Evolutionary conservation across 1,284 basidiomycete genomes (phyloP).

Genomic region (Peniophora sp.): DNA sequence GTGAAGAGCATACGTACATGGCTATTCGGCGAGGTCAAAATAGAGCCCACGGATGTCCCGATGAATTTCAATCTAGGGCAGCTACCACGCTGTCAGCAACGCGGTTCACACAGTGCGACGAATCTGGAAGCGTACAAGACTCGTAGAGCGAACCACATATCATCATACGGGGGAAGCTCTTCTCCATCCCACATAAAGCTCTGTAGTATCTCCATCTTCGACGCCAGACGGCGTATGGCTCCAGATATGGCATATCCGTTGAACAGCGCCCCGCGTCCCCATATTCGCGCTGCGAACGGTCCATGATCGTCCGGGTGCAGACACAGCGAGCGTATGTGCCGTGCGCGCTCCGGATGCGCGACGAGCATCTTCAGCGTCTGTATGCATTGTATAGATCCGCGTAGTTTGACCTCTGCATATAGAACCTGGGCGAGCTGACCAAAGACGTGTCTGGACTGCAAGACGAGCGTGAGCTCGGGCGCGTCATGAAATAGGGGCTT

Average conservation of each 20-base stretch:
- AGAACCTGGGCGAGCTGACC: constrained; percentile 45
- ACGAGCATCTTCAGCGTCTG: constrained; percentile 55
- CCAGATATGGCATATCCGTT: constrained; percentile 33
- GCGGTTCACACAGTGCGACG: not conserved
- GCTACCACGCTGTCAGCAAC: constrained; percentile 22
- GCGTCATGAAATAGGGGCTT: not conserved
- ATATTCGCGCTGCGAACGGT: constrained; percentile 10
- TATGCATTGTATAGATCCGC: constrained; percentile 47
- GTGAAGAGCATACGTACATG: constrained; percentile 35
- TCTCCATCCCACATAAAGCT: constrained; percentile 64
- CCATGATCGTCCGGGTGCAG: constrained; percentile 30
- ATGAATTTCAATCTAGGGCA: constrained; percentile 55
- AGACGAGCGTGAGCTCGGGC: not conserved
- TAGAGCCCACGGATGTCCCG: constrained; percentile 51
- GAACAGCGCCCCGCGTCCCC: constrained; percentile 21
- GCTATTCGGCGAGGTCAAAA: constrained; percentile 46
- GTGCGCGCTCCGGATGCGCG: constrained; percentile 42
- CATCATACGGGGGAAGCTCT: constrained; percentile 54
- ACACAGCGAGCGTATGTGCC: constrained; percentile 53
- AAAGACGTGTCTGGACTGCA: constrained; percentile 38
- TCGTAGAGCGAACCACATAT: constrained; percentile 67
- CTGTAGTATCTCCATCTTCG: constrained; percentile 49
- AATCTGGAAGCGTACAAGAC: constrained; percentile 37
- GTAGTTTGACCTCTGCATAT: constrained; percentile 48
- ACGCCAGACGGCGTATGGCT: constrained; percentile 38